Base-by-base conservation (phyloP, 768 basidiomycete genomes). In the Auricularia heimuer region DNA sequence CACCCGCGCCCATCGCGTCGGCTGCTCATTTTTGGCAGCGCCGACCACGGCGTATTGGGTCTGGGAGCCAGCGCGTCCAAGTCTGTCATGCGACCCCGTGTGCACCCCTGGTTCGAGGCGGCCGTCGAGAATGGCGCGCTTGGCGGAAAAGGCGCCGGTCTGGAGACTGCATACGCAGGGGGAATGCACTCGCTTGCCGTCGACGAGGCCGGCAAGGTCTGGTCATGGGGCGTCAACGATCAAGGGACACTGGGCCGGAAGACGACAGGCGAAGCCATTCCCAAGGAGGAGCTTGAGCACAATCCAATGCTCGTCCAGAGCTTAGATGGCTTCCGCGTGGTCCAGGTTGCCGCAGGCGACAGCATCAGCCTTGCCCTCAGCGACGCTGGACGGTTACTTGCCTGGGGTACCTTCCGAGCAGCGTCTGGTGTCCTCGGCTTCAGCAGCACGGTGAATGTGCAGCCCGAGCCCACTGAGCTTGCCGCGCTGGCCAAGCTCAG, bases 11-110 rank as follows among this genome's bases (percentile, higher is more conserved):
- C 92, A n/a, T 80, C 87, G 37, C 81, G 85, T 16, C 81, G 87
- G 54, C 80, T 94, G 16, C 95, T 94, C 68, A 87, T 83, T 7
- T 98, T 91, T 84, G 96, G 96, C 6, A 86, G 88, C 8, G 94
- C 94, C 35, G 94, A 96, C 75, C 93, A 94, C 77, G 96, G 94
- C 39, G 75, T 89, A 96, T 33, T 21, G 56, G 8, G 11, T 60
- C 4, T 21, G 56, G 33, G 33, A 21, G 56, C 33, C 8, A 10
- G 56, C 33, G 21, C 4, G 18, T 18, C 6, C 11, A 12, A 18
- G 18, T 51, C 47, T 21, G 33, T 60, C 56, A 33, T 29, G 6
- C 56, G 56, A 7, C 56, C 56, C 16, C 56, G 56, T 10, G 14
- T 60, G 8, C 56, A 60, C 56, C 24, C 56, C 14, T 60, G 56